phyloP scores from a whole-genome alignment of 1,284 basidiomycete species.

The Stereum hirsutum region DNA sequence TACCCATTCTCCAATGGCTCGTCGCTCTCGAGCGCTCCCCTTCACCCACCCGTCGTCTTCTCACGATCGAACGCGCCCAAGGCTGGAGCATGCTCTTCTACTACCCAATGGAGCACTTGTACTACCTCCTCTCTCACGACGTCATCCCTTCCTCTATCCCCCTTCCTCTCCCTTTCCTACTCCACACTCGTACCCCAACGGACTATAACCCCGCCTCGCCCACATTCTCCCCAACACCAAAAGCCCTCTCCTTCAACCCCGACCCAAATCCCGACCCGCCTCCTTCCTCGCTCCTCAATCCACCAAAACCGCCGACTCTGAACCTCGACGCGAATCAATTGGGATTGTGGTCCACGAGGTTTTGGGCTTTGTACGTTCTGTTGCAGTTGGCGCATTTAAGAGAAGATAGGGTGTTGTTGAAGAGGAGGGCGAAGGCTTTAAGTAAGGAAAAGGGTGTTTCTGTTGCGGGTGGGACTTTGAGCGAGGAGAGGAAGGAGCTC shows the following conservation, averaged over 20 bases:
- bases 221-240: neutral
- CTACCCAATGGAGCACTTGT: slow-evolving; percentile 75
- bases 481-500: slow-evolving; percentile 51
- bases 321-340: slow-evolving; percentile 38
- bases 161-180: slow-evolving; percentile 30
- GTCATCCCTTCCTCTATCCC: slow-evolving; percentile 49
- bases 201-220: neutral
- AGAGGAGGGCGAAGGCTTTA: slow-evolving; percentile 42
- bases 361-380: slow-evolving; percentile 69
- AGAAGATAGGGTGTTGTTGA: slow-evolving; percentile 55
- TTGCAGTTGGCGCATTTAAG: slow-evolving; percentile 65
- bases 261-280: slow-evolving; percentile 11
- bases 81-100: slow-evolving; percentile 79
- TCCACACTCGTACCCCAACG: neutral
- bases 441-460: slow-evolving; percentile 51
- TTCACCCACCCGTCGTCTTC: slow-evolving; percentile 56
- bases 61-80: slow-evolving; percentile 73
- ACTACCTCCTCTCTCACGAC: slow-evolving; percentile 56
- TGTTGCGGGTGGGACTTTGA: too few species aligned
- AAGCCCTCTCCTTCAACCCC: slow-evolving; percentile 24
- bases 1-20: slow-evolving; percentile 75
- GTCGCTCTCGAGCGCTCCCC: slow-evolving; percentile 60
- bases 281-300: too few species aligned
- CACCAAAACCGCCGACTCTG: slow-evolving; percentile 16
- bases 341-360: slow-evolving; percentile 62